Evolutionary conservation across 2,329 filamentous ascomycete species (phyloP).

Genomic region (Ophiostoma angusticollis): DNA sequence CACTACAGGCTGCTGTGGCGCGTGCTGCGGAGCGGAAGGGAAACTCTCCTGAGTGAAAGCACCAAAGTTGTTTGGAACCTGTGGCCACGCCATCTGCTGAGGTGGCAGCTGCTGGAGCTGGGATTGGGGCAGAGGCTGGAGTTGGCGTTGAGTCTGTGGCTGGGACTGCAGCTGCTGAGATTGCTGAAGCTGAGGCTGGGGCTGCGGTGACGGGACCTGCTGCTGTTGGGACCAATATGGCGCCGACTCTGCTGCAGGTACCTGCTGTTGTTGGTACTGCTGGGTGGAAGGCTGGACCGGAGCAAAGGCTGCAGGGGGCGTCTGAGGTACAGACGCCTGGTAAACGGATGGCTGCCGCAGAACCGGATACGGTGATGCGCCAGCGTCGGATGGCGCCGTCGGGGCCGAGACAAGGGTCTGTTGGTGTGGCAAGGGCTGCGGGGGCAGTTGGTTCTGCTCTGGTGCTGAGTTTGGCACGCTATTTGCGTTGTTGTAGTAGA

Average conservation of each 20-base stretch:
- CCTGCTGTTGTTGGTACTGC: not conserved
- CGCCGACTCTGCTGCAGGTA: conserved; percentile 10
- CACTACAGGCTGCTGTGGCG: conserved; percentile 43
- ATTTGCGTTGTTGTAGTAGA: conserved; percentile 40
- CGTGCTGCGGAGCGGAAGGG: conserved; percentile 51
- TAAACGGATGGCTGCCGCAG: conserved; percentile 35
- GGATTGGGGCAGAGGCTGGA: conserved; percentile 24
- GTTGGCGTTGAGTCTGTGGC: conserved; percentile 25
- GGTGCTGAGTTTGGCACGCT: conserved; percentile 17
- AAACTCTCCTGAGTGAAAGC: conserved; percentile 49
- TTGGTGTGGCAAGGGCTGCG: conserved; percentile 22
- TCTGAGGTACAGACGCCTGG: conserved; percentile 30
- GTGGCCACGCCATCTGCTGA: conserved; percentile 22
- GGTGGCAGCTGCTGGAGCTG: conserved; percentile 22
- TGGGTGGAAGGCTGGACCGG: conserved; percentile 24
- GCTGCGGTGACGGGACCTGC: conserved; percentile 25
- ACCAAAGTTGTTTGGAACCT: conserved; percentile 25
- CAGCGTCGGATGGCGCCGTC: conserved; percentile 28
- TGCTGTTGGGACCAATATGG: conserved; percentile 42
- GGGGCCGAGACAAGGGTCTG: conserved; percentile 27
- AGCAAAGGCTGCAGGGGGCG: conserved; percentile 21
- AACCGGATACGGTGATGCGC: conserved; percentile 39
- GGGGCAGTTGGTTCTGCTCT: conserved; percentile 21
- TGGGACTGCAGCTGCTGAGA: conserved; percentile 26
- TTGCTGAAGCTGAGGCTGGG: conserved; percentile 24